Conservation (phyloP, 768 basidiomycete genomes). For the Boletales sp. region DNA sequence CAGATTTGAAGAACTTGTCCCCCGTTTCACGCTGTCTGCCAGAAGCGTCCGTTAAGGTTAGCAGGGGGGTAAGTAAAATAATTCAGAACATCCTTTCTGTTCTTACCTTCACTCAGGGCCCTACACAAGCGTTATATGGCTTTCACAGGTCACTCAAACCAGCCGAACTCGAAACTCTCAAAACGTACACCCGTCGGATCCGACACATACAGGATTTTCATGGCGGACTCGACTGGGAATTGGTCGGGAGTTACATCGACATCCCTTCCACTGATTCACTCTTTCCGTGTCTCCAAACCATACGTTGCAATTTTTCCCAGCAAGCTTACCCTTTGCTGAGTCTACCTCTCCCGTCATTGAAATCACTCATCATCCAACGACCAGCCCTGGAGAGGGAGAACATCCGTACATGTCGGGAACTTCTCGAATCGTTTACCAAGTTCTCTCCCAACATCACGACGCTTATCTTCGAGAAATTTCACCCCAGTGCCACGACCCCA, state of each 20-base stretch:
- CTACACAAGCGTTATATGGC: background rate
- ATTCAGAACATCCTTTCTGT: background rate
- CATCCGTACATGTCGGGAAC: background rate
- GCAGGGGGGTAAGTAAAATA: background rate
- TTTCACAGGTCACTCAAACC: background rate
- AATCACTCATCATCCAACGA: background rate
- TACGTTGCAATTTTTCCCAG: background rate
- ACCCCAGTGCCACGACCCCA: too few species aligned
- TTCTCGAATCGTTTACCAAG: background rate
- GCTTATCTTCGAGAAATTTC: background rate
- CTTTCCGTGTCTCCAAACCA: constrained; percentile 1
- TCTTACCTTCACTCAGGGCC: background rate
- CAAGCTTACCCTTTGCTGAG: background rate
- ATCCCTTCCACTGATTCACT: background rate
- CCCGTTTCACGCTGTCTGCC: constrained; percentile 1
- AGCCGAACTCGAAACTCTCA: constrained; percentile 4
- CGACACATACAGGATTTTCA: background rate
- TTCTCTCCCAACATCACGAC: background rate
- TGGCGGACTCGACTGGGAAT: background rate
- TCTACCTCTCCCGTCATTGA: background rate
- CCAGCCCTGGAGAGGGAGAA: too few species aligned
- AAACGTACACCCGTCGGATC: constrained; percentile 1
- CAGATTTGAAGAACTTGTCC: background rate
- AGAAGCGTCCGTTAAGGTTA: background rate
- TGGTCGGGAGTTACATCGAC: background rate